phyloP scores from a whole-genome alignment of 768 basidiomycete genomes.

The Podaxis rugospora region DNA sequence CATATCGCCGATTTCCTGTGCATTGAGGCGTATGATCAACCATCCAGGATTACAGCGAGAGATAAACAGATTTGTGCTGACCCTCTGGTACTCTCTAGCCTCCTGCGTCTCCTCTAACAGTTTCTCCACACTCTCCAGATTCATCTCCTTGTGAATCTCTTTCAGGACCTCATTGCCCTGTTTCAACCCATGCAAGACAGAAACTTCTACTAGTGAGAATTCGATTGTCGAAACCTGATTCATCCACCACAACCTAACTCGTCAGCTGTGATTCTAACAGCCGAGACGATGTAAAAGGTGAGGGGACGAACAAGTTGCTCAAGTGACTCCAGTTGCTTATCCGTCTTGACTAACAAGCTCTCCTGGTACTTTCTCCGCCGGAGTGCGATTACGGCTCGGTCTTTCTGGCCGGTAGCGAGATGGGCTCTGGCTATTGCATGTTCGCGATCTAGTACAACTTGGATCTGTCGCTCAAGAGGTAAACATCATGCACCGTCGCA shows the following conservation, averaged over 20 bases:
- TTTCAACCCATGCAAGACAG: conserved; percentile 87
- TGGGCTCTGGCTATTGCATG: conserved; percentile 85
- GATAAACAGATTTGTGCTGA: conserved; percentile 23
- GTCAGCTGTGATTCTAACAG: not conserved
- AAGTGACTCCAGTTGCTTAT: conserved; percentile 81
- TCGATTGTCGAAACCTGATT: conserved; percentile 91
- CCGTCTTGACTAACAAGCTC: conserved; percentile 80
- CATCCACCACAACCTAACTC: not conserved
- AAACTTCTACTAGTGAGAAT: conserved; percentile 91
- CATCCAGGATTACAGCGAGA: not conserved
- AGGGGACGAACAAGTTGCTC: conserved; percentile 70
- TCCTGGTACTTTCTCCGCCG: conserved; percentile 94
- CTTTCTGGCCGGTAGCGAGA: conserved; percentile 77
- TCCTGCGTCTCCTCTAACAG: conserved; percentile 91
- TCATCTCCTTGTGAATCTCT: conserved; percentile 93
- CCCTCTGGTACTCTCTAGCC: conserved; percentile 87
- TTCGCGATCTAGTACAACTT: conserved; percentile 82
- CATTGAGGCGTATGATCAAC: not conserved
- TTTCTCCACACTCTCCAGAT: conserved; percentile 88
- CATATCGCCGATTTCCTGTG: conserved; percentile 88
- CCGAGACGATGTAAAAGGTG: not conserved
- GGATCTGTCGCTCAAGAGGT: conserved; percentile 52
- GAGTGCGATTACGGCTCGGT: conserved; percentile 82
- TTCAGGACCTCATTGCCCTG: conserved; percentile 93
- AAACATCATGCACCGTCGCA: not conserved